Conservation (phyloP, 176 grass and related monocot species). For the Typha latifolia region DNA sequence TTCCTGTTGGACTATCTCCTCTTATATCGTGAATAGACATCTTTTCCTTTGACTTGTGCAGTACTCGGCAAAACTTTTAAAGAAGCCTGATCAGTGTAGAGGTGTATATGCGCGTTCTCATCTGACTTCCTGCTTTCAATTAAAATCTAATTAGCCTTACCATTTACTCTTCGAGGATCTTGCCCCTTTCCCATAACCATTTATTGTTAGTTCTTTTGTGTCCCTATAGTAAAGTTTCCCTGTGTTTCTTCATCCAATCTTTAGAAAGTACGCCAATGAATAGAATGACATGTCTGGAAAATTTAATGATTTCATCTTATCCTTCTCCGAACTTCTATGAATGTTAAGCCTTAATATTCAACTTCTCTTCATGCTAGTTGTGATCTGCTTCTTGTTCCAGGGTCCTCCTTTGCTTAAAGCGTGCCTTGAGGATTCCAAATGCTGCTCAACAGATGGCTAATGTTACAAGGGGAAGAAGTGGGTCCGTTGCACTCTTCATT, state of each 20-base stretch:
- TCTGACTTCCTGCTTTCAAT: slow-evolving; percentile 18
- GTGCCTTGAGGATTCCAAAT: slow-evolving; percentile 92
- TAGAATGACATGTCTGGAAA: no score
- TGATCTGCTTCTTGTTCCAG: slow-evolving; percentile 32
- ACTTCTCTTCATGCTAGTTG: slow-evolving; percentile 2
- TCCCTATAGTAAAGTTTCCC: no score
- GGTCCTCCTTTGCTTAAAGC: slow-evolving; percentile 98
- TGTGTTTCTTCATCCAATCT: no score
- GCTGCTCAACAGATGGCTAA: slow-evolving; percentile 96
- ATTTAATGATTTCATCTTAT: no score
- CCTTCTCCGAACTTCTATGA: not conserved
- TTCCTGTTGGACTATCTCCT: not conserved
- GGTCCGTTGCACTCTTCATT: slow-evolving; percentile 72
- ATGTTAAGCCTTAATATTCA: not conserved
- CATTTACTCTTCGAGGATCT: no score
- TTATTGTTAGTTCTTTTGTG: no score
- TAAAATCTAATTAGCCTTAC: no score
- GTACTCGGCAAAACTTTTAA: slow-evolving; percentile 98
- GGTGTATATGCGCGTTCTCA: slow-evolving; percentile 99
- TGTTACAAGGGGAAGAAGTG: slow-evolving; percentile 63
- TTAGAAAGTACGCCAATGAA: no score
- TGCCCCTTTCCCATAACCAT: no score
- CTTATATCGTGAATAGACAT: slow-evolving; percentile 8
- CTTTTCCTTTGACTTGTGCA: slow-evolving; percentile 28
- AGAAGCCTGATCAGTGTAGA: slow-evolving; percentile 96